phyloP scores from a whole-genome alignment of 495 filamentous ascomycete genomes.

The Aspergillus nidulans region DNA sequence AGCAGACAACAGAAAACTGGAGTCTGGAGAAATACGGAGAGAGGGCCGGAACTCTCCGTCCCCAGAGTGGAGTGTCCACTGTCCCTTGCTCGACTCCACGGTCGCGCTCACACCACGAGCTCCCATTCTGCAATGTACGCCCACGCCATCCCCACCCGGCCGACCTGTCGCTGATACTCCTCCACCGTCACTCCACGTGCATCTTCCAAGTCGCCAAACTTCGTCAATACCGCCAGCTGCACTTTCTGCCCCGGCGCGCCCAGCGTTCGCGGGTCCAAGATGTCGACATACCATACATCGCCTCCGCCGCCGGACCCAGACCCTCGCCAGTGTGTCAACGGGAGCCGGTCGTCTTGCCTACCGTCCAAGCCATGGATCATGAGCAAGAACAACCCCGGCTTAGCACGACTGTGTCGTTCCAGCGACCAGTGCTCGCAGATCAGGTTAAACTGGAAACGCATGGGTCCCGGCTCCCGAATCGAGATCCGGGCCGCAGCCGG shows the following conservation, averaged over 20 bases:
- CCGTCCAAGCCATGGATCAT: slow-evolving; percentile 63
- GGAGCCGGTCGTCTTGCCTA: slow-evolving; percentile 57
- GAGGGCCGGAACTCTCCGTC: background rate
- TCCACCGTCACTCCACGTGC: slow-evolving; percentile 62
- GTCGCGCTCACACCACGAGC: slow-evolving; percentile 49
- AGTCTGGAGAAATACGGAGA: background rate
- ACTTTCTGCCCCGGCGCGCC: slow-evolving; percentile 67
- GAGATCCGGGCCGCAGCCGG: slow-evolving; percentile 56
- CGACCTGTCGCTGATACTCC: slow-evolving; percentile 60
- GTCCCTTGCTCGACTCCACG: background rate
- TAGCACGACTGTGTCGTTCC: slow-evolving; percentile 56
- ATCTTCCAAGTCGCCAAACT: slow-evolving; percentile 54
- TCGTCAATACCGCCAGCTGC: slow-evolving; percentile 57
- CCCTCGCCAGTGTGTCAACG: slow-evolving; percentile 45
- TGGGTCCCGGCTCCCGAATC: slow-evolving; percentile 44
- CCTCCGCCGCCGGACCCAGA: slow-evolving; percentile 53
- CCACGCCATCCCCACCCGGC: slow-evolving; percentile 57
- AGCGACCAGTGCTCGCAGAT: slow-evolving; percentile 77
- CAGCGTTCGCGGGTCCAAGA: slow-evolving; percentile 55
- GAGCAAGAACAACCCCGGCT: slow-evolving; percentile 62
- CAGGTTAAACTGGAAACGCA: slow-evolving; percentile 74
- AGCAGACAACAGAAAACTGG: background rate
- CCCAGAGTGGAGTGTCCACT: background rate
- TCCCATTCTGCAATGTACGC: slow-evolving; percentile 65
- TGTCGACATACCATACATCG: slow-evolving; percentile 72